Percentiles rank a stretch among this genome's conserved stretches.
These are phyloP conservation scores for Miamiensis avidus DNA, from an alignment of 169 alveolate genomes.

Conservation along the genomic window DNA sequence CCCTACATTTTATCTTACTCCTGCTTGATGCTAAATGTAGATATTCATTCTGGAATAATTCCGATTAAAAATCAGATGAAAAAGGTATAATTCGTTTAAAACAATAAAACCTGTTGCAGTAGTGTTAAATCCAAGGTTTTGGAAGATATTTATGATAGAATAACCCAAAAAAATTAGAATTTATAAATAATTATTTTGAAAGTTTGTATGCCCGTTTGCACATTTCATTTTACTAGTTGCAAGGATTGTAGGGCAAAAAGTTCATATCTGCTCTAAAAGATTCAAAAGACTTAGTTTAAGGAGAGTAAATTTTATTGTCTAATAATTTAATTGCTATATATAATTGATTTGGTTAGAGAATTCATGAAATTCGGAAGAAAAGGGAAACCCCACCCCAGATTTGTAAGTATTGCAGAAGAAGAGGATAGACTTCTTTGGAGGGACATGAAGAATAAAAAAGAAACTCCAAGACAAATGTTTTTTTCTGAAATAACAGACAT, in stretches of 20 bases:
- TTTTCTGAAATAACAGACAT: neutral
- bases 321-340: no score
- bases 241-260: neutral
- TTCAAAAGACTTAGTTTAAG: neutral
- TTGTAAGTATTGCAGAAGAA: neutral
- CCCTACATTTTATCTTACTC: neutral
- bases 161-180: neutral
- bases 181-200: neutral
- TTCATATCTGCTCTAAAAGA: neutral
- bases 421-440: neutral
- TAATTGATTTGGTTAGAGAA: neutral
- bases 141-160: neutral
- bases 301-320: neutral
- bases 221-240: neutral
- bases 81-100: neutral
- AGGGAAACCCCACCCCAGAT: neutral
- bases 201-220: neutral
- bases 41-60: neutral
- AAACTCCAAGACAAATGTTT: neutral
- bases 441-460: neutral
- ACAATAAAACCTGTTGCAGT: neutral
- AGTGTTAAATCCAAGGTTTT: neutral
- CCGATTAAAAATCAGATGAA: neutral
- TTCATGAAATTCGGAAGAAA: neutral
- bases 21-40: neutral